These are phyloP conservation scores for Cryptococcus neoformans DNA, from an alignment of 1,284 basidiomycete species.

Conservation along the genomic window DNA sequence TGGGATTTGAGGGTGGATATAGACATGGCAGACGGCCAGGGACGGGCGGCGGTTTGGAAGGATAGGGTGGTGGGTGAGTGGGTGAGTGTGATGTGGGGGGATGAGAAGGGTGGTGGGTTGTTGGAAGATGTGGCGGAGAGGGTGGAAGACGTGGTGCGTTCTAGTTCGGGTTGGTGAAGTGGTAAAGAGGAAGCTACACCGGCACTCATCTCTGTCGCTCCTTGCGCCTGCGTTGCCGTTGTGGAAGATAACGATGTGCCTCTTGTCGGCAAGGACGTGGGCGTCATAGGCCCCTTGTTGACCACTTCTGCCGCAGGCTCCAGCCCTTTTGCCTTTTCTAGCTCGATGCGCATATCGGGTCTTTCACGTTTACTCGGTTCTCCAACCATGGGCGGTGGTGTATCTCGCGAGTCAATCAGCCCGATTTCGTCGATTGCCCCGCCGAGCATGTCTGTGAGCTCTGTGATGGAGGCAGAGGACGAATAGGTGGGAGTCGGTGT, in stretches of 20 bases:
- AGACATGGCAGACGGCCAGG: conserved; percentile 69
- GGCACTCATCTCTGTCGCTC: neutral
- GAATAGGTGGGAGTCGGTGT: conserved; percentile 5
- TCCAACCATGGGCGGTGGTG: conserved; percentile 31
- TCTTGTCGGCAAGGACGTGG: conserved; percentile 46
- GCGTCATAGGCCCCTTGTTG: conserved; percentile 43
- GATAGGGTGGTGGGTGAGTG: conserved; percentile 14
- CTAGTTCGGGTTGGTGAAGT: neutral
- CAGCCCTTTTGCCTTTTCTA: conserved; percentile 22
- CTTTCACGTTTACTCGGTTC: conserved; percentile 22
- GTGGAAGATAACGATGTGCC: conserved; percentile 15
- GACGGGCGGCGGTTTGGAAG: conserved; percentile 38
- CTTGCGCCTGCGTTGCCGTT: neutral
- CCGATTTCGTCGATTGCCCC: conserved; percentile 49
- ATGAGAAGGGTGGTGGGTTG: neutral
- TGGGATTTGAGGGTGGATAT: conserved; percentile 64
- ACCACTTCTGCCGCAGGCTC: conserved; percentile 54
- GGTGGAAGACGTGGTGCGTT: conserved; percentile 29
- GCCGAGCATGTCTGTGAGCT: conserved; percentile 45
- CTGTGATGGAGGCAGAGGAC: conserved; percentile 34
- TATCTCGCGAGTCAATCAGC: conserved; percentile 35
- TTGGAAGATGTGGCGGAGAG: conserved; percentile 17
- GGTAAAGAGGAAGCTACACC: conserved; percentile 2
- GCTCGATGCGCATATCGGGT: conserved; percentile 4
- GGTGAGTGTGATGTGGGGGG: neutral